A percentile compares a stretch with the other conserved stretches of the same genome.
Conservation (phyloP, 2,329 filamentous ascomycete species). For the Pseudogymnoascus sp. region DNA sequence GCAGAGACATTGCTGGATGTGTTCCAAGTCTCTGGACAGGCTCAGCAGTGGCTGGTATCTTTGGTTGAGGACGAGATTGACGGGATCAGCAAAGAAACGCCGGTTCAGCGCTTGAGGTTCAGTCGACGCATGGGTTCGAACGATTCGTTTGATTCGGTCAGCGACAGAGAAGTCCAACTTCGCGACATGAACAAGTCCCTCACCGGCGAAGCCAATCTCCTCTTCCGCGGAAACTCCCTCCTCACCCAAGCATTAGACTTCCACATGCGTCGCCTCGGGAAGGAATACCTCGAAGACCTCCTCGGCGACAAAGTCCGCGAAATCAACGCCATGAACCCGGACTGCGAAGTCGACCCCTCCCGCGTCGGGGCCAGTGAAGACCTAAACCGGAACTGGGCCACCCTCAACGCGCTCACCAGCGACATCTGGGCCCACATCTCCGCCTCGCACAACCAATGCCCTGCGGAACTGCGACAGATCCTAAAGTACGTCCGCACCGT, state of each 20-base stretch:
- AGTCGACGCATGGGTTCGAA: slow-evolving; percentile 63
- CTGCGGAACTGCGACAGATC: slow-evolving; percentile 73
- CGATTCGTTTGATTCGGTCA: slow-evolving; percentile 55
- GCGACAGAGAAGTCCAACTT: slow-evolving; percentile 64
- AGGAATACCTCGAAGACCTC: slow-evolving; percentile 84
- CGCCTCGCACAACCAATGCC: slow-evolving; percentile 65
- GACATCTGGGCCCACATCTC: slow-evolving; percentile 81
- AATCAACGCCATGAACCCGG: slow-evolving; percentile 82
- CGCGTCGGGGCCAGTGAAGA: slow-evolving; percentile 62
- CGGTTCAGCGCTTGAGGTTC: slow-evolving; percentile 66
- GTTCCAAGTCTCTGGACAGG: slow-evolving; percentile 82
- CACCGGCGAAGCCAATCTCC: slow-evolving; percentile 81
- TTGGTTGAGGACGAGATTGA: slow-evolving; percentile 97
- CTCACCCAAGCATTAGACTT: slow-evolving; percentile 89
- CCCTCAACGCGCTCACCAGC: slow-evolving; percentile 67
- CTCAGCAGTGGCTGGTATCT: slow-evolving; percentile 83
- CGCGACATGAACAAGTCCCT: slow-evolving; percentile 73
- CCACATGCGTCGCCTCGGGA: slow-evolving; percentile 90
- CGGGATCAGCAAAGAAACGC: slow-evolving; percentile 74
- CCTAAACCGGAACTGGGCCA: slow-evolving; percentile 74
- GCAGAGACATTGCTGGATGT: slow-evolving; percentile 88
- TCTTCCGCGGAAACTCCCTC: slow-evolving; percentile 91
- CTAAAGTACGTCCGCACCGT: slow-evolving; percentile 88
- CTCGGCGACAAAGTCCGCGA: slow-evolving; percentile 78
- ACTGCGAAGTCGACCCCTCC: slow-evolving; percentile 93